Evolutionary conservation across 2,329 filamentous ascomycete genomes (phyloP), one percentile per base, ranked within the genome.

Genomic region (Exophiala alcalophila): DNA sequence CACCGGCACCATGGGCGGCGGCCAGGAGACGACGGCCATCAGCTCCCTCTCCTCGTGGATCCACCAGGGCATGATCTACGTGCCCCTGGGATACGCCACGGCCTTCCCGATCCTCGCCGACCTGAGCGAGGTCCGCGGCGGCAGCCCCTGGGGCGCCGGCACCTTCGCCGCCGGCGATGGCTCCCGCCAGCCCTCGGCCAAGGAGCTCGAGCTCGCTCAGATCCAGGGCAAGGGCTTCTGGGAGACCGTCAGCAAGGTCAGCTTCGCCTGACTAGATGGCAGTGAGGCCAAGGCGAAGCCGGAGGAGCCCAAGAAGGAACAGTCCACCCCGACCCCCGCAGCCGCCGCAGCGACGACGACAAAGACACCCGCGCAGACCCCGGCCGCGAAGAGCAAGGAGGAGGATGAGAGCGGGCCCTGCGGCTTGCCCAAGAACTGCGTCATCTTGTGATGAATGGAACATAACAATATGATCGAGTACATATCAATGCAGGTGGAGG

Each of bases 51-150:
- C 83, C 61, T 97, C 91, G 12, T 74, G 97, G 40, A 67, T 83
- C 49, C 92, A 97, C 72, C 92, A 97, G 74, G 92, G 92, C 61
- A 84, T 97, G 71, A 84, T 92, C 74, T 97, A 84, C 66, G 89
- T 97, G n/a, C 92, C 92, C 34, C 76, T 97, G 40, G 92, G 92
- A 42, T 97, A 94, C 76, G 83, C 86, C 70, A 86, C 83, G 59
- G 71, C 80, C 35, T 96, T 95, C 63, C 63, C 63, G 47, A 69
- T 80, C 52, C 69, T 95, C 54, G 64, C 81, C 54, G 83, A 90
- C 69, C 66, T 95, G 24, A 63, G 62, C 20, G 89, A 96, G 74
- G 76, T 92, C 52, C 86, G 86, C 64, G 92, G 92, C 61, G 92
- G 92, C 50, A 81, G 77, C 49, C 76, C 92, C 26, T 98, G 92